Conservation (phyloP, 768 basidiomycete species). For the Amanita muscaria region DNA sequence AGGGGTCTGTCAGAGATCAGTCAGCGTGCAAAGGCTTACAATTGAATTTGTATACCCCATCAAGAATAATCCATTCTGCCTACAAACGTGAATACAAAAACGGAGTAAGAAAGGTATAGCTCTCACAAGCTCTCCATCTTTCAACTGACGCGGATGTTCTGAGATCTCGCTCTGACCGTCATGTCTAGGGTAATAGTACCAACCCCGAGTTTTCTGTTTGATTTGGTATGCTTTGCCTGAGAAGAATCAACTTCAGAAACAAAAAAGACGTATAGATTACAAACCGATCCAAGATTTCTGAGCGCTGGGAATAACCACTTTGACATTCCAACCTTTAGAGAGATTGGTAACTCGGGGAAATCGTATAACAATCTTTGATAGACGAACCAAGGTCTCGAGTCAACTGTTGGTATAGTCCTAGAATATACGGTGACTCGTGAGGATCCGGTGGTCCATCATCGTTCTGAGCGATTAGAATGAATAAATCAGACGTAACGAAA, state of each 20-base stretch:
- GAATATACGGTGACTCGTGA: conserved; percentile 64
- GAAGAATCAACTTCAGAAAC: conserved; percentile 1
- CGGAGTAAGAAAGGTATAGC: not conserved
- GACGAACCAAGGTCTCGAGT: conserved; percentile 46
- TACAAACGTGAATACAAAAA: conserved; percentile 11
- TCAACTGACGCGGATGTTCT: conserved; percentile 50
- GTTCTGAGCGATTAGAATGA: conserved; percentile 38
- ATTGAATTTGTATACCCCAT: conserved; percentile 52
- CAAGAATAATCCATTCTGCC: conserved; percentile 88
- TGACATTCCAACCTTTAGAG: conserved; percentile 66
- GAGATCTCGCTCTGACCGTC: conserved; percentile 68
- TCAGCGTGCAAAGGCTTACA: conserved; percentile 3
- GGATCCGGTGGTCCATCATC: conserved; percentile 75
- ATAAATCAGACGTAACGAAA: not conserved
- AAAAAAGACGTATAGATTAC: conserved; percentile 11
- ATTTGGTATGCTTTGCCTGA: conserved; percentile 78
- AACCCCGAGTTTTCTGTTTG: conserved; percentile 58
- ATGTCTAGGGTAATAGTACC: conserved; percentile 68
- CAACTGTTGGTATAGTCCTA: conserved; percentile 58
- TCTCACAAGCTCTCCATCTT: conserved; percentile 61
- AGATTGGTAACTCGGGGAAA: conserved; percentile 28
- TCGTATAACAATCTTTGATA: not conserved
- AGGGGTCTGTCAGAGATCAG: conserved; percentile 49
- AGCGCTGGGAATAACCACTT: conserved; percentile 69
- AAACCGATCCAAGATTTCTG: conserved; percentile 87